Percentiles rank a stretch among this genome's conserved stretches.
Conservation (phyloP, 2,329 filamentous ascomycete species). For the Venturiaceae sp. region DNA sequence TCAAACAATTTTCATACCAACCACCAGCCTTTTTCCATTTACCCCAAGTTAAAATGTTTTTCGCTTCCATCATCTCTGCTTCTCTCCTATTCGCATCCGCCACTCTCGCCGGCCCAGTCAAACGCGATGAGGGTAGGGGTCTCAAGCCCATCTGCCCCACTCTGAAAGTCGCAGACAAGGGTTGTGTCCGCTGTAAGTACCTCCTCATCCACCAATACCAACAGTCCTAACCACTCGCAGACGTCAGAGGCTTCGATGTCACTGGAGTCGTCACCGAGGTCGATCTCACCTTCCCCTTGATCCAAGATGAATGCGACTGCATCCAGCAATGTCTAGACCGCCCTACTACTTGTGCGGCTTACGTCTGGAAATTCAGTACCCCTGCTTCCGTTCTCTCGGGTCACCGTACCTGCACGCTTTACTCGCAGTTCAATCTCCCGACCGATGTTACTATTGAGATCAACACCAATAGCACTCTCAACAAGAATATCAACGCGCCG, state of each 20-base stretch:
- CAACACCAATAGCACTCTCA: neutral
- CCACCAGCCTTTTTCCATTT: too few relatives aligned
- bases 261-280: constrained; percentile 6
- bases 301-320: constrained; percentile 3
- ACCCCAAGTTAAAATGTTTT: neutral
- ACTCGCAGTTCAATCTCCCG: constrained; percentile 8
- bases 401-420: constrained; percentile 7
- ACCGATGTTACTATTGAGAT: constrained; percentile 1
- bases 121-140: neutral
- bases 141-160: neutral
- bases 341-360: constrained; percentile 2
- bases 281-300: constrained; percentile 5
- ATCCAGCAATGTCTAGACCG: constrained; percentile 6
- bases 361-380: constrained; percentile 5
- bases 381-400: neutral
- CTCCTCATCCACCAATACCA: neutral
- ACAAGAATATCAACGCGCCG: too few relatives aligned
- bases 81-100: neutral
- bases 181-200: neutral
- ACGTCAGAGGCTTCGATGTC: constrained; percentile 8
- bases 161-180: neutral
- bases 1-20: neutral
- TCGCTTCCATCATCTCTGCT: neutral
- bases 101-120: neutral
- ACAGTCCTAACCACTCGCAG: neutral